Evolutionary conservation across 2,329 filamentous ascomycete species (phyloP).

Genomic region (Colletotrichum tamarilloi): DNA sequence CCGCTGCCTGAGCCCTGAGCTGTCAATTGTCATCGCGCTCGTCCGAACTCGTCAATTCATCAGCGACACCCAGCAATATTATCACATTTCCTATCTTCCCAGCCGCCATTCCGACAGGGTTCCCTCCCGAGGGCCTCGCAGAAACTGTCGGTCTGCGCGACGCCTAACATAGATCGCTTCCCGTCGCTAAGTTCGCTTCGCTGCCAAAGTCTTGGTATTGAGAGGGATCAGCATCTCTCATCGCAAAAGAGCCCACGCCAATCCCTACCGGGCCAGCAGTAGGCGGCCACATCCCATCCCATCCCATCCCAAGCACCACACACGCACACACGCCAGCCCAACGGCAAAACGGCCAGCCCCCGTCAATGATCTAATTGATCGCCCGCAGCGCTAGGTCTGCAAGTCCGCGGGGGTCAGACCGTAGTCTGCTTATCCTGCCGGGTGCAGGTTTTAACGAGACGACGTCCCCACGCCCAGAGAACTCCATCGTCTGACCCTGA

Average conservation of each 20-base stretch:
- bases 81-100: not conserved
- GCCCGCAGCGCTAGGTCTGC: not conserved
- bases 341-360: not conserved
- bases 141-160: not conserved
- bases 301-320: not conserved
- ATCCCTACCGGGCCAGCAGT: not conserved
- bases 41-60: not conserved
- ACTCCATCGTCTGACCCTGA: not conserved
- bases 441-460: not conserved
- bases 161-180: not conserved
- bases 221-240: not conserved
- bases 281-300: not conserved
- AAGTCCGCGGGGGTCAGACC: not conserved
- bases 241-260: not conserved
- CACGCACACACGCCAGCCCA: not conserved
- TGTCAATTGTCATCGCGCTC: not conserved
- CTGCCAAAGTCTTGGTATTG: not conserved
- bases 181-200: too few relatives aligned
- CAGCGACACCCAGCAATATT: not conserved
- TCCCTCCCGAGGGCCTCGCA: not conserved
- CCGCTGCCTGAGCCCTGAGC: not conserved
- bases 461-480: not conserved
- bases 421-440: not conserved
- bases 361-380: not conserved
- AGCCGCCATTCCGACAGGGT: not conserved